phyloP scores from a whole-genome alignment of 257 asterid genomes.

The Apocynum venetum region DNA sequence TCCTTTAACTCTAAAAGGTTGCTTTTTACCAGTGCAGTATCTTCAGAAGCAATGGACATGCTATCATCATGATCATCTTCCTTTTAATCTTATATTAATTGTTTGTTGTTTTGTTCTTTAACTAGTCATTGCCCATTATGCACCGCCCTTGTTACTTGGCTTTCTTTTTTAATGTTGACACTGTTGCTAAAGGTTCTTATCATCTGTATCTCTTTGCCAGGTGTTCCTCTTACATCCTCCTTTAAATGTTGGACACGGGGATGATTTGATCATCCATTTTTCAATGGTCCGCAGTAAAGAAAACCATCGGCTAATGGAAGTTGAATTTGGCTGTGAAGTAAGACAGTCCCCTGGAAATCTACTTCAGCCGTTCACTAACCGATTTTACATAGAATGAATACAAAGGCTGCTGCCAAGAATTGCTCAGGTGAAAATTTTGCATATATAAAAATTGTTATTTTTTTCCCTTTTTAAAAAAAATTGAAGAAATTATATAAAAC shows the following conservation, averaged over 20 bases:
- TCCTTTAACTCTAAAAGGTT: neutral
- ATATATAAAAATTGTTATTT: neutral
- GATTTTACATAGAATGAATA: conserved; percentile 71
- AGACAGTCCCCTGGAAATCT: conserved; percentile 47
- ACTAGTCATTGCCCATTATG: neutral
- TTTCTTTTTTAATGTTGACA: neutral
- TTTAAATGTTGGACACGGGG: conserved; percentile 41
- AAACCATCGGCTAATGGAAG: conserved; percentile 87
- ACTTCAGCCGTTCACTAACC: conserved; percentile 41
- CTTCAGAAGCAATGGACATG: neutral
- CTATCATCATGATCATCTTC: neutral
- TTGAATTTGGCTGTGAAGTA: conserved; percentile 56
- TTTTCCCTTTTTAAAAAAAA: neutral
- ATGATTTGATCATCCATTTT: conserved; percentile 40
- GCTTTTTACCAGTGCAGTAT: neutral
- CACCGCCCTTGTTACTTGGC: neutral
- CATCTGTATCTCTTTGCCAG: conserved; percentile 35
- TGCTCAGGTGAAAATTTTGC: conserved; percentile 13
- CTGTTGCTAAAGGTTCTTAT: conserved; percentile 9
- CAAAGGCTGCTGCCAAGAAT: neutral
- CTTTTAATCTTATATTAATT: neutral
- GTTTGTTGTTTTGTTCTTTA: neutral
- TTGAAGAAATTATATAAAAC: neutral
- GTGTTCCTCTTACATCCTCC: conserved; percentile 77
- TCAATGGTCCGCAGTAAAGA: conserved; percentile 71